phyloP scores from a whole-genome alignment of 2,329 filamentous ascomycete species.

The Colletotrichum sp. region DNA sequence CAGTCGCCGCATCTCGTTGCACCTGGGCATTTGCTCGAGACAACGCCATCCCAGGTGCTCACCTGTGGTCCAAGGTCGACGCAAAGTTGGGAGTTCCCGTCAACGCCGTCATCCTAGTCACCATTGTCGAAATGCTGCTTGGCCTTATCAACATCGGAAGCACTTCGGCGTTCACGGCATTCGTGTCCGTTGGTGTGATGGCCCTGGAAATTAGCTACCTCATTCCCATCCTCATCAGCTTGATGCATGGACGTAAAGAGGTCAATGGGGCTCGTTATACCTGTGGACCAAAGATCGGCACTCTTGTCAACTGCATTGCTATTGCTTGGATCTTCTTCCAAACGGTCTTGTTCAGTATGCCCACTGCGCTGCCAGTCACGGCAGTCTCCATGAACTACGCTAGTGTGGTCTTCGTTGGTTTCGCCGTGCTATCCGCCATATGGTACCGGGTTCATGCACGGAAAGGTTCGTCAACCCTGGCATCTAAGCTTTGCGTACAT shows the following conservation, averaged over 20 bases:
- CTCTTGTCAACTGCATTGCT: slow-evolving; percentile 65
- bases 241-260: slow-evolving; percentile 64
- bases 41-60: slow-evolving; percentile 69
- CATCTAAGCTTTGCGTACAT: background rate
- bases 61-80: slow-evolving; percentile 66
- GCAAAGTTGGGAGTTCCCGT: slow-evolving; percentile 66
- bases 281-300: slow-evolving; percentile 62
- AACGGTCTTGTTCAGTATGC: slow-evolving; percentile 77
- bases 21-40: slow-evolving; percentile 74
- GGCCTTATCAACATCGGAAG: slow-evolving; percentile 74
- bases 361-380: slow-evolving; percentile 63
- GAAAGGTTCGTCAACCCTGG: background rate
- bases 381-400: slow-evolving; percentile 72
- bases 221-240: slow-evolving; percentile 67
- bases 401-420: slow-evolving; percentile 72
- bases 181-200: slow-evolving; percentile 73
- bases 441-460: slow-evolving; percentile 58
- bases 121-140: slow-evolving; percentile 66
- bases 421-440: slow-evolving; percentile 60
- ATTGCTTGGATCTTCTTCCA: slow-evolving; percentile 70
- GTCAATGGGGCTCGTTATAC: slow-evolving; percentile 62
- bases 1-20: slow-evolving; percentile 69
- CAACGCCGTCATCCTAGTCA: slow-evolving; percentile 75
- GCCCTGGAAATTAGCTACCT: slow-evolving; percentile 72
- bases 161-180: slow-evolving; percentile 71